Base-by-base conservation (phyloP, 2,329 filamentous ascomycete genomes). In the Geosmithia flava region DNA sequence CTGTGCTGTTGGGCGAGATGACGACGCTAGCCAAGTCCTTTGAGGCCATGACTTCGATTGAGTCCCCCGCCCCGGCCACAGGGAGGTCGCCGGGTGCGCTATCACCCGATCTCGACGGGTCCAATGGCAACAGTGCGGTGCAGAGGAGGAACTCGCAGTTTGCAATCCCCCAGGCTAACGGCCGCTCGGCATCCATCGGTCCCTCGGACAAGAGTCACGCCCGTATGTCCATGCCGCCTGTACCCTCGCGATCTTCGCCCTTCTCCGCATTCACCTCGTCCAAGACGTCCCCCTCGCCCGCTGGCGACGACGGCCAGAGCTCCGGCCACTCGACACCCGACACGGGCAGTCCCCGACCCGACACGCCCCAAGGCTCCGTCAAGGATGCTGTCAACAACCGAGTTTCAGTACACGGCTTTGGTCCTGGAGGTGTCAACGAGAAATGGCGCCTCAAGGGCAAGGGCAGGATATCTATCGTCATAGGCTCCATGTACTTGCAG, bases 401-500 rank as follows among this genome's bases (percentile, higher is more conserved):
- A 65, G 80, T 77, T 55, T 80, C 69, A 59, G 85, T 76, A 2
- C 78, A 81, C 51, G 87, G 88, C 0, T 88, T 95, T 58, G 81
- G 81, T 0, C 70, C 80, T 1, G 77, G 80, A 45, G 83, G 84
- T 49, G 70, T 84, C 51, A 85, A 83, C 54, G 88, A 95, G 59
- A 75, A 85, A 53, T 85, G 81, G 61, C 82, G 87, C 52, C 83
- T 83, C 55, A 88, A 87, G 61, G 87, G 87, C 29, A 90, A 85
- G 62, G 84, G 85, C 27, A 81, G 91, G 48, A 76, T 87, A 15
- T 80, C 80, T 20, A 82, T 96, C 49, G 77, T 95, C 8, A 74
- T 95, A 54, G 91, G 87, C 1, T 88, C 85, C 16, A 72, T 96
- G 54, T 94, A 91, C 62, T 77, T 98, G 55, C 85, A 90, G 63